Evolutionary conservation across 1,284 basidiomycete species (phyloP).

Genomic region (Coniophora puteana): DNA sequence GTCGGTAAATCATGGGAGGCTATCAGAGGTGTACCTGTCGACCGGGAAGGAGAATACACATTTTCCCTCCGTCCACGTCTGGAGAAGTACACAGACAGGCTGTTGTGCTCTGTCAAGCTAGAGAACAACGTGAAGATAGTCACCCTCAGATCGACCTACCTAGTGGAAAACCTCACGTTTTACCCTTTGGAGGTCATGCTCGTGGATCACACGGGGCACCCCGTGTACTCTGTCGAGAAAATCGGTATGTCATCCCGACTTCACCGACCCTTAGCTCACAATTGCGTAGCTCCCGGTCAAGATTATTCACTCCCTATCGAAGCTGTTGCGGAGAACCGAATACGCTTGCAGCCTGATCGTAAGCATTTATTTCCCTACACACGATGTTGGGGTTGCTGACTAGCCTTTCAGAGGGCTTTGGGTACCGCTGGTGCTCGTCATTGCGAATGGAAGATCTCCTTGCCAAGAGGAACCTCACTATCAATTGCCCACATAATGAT

Average conservation of each 20-base stretch:
- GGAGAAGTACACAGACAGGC: conserved; percentile 74
- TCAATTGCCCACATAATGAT: conserved; percentile 85
- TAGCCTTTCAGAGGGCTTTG: conserved; percentile 74
- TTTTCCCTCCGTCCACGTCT: conserved; percentile 82
- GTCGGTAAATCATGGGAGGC: conserved; percentile 91
- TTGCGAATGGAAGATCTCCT: conserved; percentile 91
- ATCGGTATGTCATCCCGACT: conserved; percentile 53
- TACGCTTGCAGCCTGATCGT: conserved; percentile 94
- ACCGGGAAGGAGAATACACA: conserved; percentile 91
- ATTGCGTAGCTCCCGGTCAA: conserved; percentile 68
- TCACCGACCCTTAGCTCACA: conserved; percentile 7
- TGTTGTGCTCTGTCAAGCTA: conserved; percentile 90
- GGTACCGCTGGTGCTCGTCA: conserved; percentile 91
- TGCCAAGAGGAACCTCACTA: conserved; percentile 72
- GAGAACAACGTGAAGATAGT: conserved; percentile 95
- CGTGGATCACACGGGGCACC: conserved; percentile 83
- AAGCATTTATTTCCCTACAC: conserved; percentile 29
- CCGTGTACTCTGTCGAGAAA: conserved; percentile 79
- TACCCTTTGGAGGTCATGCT: conserved; percentile 93
- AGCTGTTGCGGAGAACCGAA: conserved; percentile 79
- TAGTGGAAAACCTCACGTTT: conserved; percentile 89
- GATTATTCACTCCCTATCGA: conserved; percentile 92
- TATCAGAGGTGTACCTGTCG: conserved; percentile 86
- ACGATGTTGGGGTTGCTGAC: conserved; percentile 9
- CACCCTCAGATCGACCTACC: conserved; percentile 92